Evolutionary conservation across 2,329 filamentous ascomycete genomes (phyloP).

Genomic region (Phoma sp.): DNA sequence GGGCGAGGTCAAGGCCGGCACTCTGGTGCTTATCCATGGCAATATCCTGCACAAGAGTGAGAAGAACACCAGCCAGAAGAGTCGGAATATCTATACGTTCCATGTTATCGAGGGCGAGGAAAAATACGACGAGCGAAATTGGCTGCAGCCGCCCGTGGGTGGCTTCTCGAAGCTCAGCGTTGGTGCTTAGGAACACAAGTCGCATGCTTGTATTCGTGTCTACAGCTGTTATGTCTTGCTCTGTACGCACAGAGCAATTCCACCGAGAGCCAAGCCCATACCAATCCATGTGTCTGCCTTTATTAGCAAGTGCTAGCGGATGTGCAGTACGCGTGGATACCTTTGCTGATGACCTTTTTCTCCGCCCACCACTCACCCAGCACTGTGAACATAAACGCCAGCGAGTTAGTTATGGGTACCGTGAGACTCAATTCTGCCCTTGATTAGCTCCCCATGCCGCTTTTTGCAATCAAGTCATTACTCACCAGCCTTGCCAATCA

Average conservation of each 20-base stretch:
- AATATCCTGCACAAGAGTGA: conserved; percentile 97
- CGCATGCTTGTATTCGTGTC: not conserved
- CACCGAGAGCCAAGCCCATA: conserved; percentile 77
- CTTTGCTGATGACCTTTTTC: conserved; percentile 83
- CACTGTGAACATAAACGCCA: conserved; percentile 96
- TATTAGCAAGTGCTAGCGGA: conserved; percentile 8
- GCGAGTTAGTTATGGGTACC: conserved; percentile 91
- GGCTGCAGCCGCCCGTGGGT: conserved; percentile 82
- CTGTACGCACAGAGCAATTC: conserved; percentile 84
- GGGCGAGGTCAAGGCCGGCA: conserved; percentile 88
- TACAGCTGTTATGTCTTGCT: conserved; percentile 46
- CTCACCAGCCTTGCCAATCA: conserved; percentile 90
- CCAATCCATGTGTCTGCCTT: conserved; percentile 78
- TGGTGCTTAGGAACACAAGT: conserved; percentile 4
- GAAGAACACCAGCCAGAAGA: conserved; percentile 84
- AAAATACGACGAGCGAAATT: conserved; percentile 85
- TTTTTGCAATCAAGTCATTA: conserved; percentile 21
- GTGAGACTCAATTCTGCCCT: conserved; percentile 82
- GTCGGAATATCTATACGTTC: conserved; percentile 95
- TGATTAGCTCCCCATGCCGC: conserved; percentile 10
- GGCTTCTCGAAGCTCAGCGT: conserved; percentile 76
- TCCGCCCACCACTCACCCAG: conserved; percentile 95
- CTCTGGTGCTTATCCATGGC: conserved; percentile 91
- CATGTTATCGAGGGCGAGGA: conserved; percentile 89
- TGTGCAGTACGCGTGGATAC: conserved; percentile 56